Percentiles rank a stretch among this genome's conserved stretches.
phyloP scores from a whole-genome alignment of 257 asterid species.

The Forsythia suspensa region DNA sequence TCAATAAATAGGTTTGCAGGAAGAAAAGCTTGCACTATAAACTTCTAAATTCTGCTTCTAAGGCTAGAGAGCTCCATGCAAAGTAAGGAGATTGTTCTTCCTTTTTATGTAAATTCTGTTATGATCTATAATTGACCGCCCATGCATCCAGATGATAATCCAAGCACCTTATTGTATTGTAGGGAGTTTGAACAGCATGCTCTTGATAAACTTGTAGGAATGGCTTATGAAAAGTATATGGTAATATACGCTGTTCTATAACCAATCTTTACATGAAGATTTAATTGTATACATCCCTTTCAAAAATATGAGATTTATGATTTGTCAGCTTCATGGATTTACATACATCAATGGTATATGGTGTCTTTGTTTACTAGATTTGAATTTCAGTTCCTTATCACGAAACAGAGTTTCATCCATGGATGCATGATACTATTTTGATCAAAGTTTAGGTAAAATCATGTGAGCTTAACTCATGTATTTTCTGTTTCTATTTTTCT shows the following conservation, averaged over 20 bases:
- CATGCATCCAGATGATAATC: slow-evolving; percentile 21
- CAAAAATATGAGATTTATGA: slow-evolving; percentile 15
- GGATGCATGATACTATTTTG: no score
- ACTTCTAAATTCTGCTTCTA: slow-evolving; percentile 53
- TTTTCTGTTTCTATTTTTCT: no score
- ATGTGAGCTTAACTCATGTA: no score
- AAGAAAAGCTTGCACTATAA: slow-evolving; percentile 58
- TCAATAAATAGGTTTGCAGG: slow-evolving; percentile 53
- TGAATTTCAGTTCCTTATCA: no score
- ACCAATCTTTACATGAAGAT: slow-evolving; percentile 10
- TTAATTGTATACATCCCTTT: slow-evolving; percentile 10
- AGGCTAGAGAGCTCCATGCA: slow-evolving; percentile 63
- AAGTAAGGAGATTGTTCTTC: slow-evolving; percentile 47
- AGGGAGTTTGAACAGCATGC: slow-evolving; percentile 80
- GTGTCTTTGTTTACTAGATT: no score
- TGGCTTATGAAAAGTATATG: slow-evolving; percentile 87
- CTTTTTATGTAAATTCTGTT: slow-evolving; percentile 20
- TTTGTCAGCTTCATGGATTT: slow-evolving; percentile 20
- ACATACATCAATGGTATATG: not conserved
- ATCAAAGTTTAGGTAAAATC: no score
- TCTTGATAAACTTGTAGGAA: slow-evolving; percentile 70
- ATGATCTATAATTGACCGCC: slow-evolving; percentile 16
- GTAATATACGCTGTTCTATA: slow-evolving; percentile 40
- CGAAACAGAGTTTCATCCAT: no score
- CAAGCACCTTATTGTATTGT: slow-evolving; percentile 30